Evolutionary conservation across 2,329 filamentous ascomycete species (phyloP).

Genomic region (Penicillium sp.): DNA sequence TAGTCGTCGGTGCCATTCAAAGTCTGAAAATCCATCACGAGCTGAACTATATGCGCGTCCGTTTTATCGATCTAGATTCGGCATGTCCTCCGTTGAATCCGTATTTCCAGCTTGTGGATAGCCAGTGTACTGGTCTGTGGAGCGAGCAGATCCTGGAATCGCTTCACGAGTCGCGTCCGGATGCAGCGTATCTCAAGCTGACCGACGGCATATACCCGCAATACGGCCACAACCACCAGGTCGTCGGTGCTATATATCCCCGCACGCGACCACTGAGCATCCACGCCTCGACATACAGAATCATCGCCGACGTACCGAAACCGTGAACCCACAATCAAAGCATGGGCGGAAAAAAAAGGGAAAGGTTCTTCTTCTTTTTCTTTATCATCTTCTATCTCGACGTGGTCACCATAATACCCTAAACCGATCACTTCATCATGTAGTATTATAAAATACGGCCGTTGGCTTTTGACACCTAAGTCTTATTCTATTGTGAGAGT

Average conservation of each 20-base stretch:
- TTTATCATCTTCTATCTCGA: neutral
- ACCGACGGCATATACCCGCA: conserved; percentile 64
- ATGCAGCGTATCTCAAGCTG: conserved; percentile 64
- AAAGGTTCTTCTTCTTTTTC: neutral
- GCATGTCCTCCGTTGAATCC: conserved; percentile 73
- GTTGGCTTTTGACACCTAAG: neutral
- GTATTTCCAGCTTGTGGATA: conserved; percentile 68
- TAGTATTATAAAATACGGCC: conserved; percentile 18
- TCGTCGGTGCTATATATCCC: conserved; percentile 43
- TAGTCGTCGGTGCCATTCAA: conserved; percentile 68
- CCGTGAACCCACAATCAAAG: conserved; percentile 15
- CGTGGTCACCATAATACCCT: neutral
- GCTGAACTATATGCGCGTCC: conserved; percentile 70
- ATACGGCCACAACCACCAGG: conserved; percentile 37
- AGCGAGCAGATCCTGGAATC: conserved; percentile 68
- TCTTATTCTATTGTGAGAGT: neutral
- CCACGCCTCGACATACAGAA: conserved; percentile 45
- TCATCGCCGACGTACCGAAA: conserved; percentile 47
- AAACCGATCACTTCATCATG: conserved; percentile 3
- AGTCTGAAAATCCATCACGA: conserved; percentile 63
- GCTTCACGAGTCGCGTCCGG: conserved; percentile 63
- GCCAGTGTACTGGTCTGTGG: conserved; percentile 72
- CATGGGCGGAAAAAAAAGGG: neutral
- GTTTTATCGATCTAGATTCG: conserved; percentile 77
- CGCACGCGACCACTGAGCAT: conserved; percentile 46